A percentile compares a stretch with the other conserved stretches of the same genome.
These are phyloP conservation scores for Solanum etuberosum DNA, from an alignment of 257 asterid species.

Conservation along the genomic window DNA sequence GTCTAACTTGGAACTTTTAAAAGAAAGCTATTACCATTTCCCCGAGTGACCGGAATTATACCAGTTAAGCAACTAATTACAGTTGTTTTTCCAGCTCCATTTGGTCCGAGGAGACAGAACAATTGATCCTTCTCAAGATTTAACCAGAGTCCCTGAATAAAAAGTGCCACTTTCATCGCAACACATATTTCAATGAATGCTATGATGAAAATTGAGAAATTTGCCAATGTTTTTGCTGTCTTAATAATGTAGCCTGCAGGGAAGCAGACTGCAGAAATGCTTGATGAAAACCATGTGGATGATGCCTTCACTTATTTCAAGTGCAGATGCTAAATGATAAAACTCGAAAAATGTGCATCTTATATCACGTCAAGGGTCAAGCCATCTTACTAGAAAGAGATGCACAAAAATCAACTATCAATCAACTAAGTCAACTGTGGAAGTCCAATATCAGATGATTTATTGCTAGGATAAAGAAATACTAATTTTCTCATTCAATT, in stretches of 20 bases:
- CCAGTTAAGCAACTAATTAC: constrained; percentile 33
- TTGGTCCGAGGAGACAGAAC: constrained; percentile 27
- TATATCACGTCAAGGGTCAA: neutral
- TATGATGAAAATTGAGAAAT: neutral
- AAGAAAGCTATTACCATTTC: constrained; percentile 20
- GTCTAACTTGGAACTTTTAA: neutral
- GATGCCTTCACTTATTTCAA: neutral
- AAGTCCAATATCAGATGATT: neutral
- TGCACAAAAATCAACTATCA: neutral
- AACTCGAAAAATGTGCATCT: neutral
- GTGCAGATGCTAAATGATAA: neutral
- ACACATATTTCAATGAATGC: neutral
- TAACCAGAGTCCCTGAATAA: constrained; percentile 19
- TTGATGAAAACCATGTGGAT: neutral
- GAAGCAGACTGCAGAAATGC: neutral
- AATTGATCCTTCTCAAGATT: constrained; percentile 30
- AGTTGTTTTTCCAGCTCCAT: constrained; percentile 39
- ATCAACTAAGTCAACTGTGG: neutral
- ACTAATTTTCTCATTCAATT: neutral
- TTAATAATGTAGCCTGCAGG: neutral
- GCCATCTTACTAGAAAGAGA: neutral
- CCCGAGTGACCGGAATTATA: constrained; percentile 18
- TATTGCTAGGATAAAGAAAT: neutral
- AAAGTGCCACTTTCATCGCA: neutral
- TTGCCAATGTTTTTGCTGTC: neutral